phyloP scores from a whole-genome alignment of 805 yeast species.

The Suhomyces sp. region DNA sequence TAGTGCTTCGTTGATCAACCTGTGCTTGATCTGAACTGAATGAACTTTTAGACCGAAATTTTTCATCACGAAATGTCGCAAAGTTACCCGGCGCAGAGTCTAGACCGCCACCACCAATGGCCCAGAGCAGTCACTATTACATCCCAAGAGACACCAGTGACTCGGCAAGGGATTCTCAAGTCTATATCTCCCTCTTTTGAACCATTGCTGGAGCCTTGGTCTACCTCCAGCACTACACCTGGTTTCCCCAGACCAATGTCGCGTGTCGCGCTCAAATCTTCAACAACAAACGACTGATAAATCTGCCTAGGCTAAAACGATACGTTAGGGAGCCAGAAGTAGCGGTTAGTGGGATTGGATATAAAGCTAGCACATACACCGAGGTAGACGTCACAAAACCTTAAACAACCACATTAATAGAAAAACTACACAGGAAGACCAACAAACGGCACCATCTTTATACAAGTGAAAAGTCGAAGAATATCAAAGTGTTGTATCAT shows the following conservation, averaged over 20 bases:
- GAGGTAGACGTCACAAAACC: neutral
- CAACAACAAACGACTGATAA: constrained; percentile 1
- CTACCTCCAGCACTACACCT: neutral
- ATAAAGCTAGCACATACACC: neutral
- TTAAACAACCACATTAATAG: neutral
- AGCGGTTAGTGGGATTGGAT: neutral
- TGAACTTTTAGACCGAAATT: neutral
- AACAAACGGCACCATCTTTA: neutral
- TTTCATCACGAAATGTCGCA: neutral
- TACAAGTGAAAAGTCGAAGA: neutral
- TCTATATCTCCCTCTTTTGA: neutral
- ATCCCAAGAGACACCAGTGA: neutral
- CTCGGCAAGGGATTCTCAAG: neutral
- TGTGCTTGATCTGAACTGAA: neutral
- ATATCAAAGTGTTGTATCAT: neutral
- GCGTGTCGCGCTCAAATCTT: constrained; percentile 3
- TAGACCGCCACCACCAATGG: neutral
- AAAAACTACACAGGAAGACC: neutral
- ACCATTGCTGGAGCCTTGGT: neutral
- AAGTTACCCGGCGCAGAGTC: neutral
- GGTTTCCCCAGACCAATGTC: constrained; percentile 1
- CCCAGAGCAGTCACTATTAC: too few relatives aligned
- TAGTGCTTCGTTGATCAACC: constrained; percentile 9
- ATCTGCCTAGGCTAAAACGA: neutral
- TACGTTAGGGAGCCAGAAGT: neutral